A percentile compares a stretch with the other conserved stretches of the same genome.
Conservation (phyloP, 2,329 filamentous ascomycete species). For the Aspergillus hiratsukae region DNA sequence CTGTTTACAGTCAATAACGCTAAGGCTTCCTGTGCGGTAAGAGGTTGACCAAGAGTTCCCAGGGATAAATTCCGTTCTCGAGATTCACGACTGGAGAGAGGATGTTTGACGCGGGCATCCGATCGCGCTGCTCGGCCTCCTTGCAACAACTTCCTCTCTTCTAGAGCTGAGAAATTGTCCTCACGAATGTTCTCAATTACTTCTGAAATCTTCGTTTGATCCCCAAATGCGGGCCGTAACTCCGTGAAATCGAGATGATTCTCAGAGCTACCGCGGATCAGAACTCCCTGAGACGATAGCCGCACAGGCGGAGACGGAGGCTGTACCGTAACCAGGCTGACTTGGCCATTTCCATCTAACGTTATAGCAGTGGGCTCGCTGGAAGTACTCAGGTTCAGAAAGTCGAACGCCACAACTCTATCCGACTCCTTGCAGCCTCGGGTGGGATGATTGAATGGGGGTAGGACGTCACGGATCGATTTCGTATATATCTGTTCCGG, state of each 20-base stretch:
- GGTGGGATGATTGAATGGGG: conserved; percentile 44
- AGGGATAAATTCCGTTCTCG: conserved; percentile 33
- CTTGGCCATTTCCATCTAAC: conserved; percentile 48
- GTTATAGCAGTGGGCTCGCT: conserved; percentile 51
- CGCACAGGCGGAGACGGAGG: conserved; percentile 35
- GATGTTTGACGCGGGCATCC: conserved; percentile 10
- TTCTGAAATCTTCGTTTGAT: conserved; percentile 25
- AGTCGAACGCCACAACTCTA: conserved; percentile 58
- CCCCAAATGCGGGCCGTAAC: conserved; percentile 27
- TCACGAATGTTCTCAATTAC: conserved; percentile 26
- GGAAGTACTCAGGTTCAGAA: conserved; percentile 46
- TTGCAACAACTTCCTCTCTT: neutral
- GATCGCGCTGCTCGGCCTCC: conserved; percentile 1
- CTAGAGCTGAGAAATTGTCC: conserved; percentile 17
- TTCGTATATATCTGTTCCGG: conserved; percentile 45
- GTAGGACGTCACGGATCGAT: conserved; percentile 41
- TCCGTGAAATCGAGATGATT: conserved; percentile 26
- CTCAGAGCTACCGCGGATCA: conserved; percentile 28
- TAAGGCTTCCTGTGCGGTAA: conserved; percentile 38
- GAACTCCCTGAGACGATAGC: conserved; percentile 33
- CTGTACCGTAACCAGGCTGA: conserved; percentile 48
- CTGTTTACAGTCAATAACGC: conserved; percentile 39
- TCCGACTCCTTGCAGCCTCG: conserved; percentile 43
- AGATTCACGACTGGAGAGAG: conserved; percentile 35
- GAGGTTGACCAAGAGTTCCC: conserved; percentile 21